These are phyloP conservation scores for Chloroidium sp. DNA, from an alignment of 163 green algal genomes.

Conservation along the genomic window DNA sequence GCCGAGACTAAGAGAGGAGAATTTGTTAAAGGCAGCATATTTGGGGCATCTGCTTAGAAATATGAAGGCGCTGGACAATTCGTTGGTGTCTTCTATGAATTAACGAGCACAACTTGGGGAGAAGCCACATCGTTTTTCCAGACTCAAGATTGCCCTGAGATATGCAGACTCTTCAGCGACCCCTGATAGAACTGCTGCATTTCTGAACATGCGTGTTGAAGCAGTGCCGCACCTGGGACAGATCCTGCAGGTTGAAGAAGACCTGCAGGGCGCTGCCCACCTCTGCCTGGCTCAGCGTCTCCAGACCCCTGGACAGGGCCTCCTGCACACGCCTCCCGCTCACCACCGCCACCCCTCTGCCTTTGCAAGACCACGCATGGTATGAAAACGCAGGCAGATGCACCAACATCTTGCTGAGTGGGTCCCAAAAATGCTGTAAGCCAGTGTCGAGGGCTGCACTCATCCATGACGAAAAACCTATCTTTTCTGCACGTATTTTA, in stretches of 20 bases:
- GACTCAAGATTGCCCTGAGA: background rate
- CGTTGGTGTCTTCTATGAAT: background rate
- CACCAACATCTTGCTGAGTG: no score
- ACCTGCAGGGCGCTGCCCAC: conserved; percentile 88
- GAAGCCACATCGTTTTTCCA: background rate
- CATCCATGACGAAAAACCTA: no score
- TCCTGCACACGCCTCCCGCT: conserved; percentile 29
- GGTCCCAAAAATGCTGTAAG: no score
- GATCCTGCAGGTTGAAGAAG: conserved; percentile 83
- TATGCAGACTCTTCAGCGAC: background rate
- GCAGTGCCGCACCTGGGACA: conserved; percentile 20
- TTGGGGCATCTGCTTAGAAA: background rate
- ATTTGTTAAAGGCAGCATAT: background rate
- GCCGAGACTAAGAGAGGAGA: no score
- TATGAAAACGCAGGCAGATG: no score
- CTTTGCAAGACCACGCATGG: no score
- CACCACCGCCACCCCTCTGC: no score
- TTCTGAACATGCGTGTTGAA: background rate
- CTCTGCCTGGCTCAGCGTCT: conserved; percentile 76
- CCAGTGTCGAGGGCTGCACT: no score
- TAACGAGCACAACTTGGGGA: background rate
- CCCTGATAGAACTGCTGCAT: background rate
- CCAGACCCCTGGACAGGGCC: conserved; percentile 61
- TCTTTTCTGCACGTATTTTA: no score
- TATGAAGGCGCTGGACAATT: background rate